Base-by-base conservation (phyloP, 306 rosid species). In the Prunus kanzakura region DNA sequence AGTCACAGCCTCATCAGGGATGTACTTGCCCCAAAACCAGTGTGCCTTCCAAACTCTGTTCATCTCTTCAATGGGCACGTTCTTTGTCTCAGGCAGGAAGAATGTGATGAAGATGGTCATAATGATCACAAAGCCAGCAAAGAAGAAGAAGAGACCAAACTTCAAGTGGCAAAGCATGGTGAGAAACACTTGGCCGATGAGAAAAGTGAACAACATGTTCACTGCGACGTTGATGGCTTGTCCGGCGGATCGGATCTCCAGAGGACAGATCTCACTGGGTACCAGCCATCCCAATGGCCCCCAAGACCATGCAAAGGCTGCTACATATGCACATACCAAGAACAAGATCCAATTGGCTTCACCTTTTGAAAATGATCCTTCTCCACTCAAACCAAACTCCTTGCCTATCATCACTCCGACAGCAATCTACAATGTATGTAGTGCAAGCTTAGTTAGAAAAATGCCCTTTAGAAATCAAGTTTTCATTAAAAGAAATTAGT, bases 291-390 rank as follows among this genome's bases (percentile, higher is more conserved):
- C 96, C 1, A 92, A 81, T 46, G 96, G 93, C 10, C 92, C 97
- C 97, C 96, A 92, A 2, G 96, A 90, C 93, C 92, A 90, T 1
- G 91, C 97, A 19, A 38, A 92, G 19, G 89, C 93, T 0, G 92
- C 73, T 16, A 88, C 91, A 18, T 86, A 88, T 1, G 78, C 27
- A 22, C 93, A 90, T 4, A 90, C 90, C 11, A 89, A 68, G 30
- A 75, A 57, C 27, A 90, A 63, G 12, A 63, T 63, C 45, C 23
- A 63, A 16, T 63, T 29, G 45, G 45, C 67, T 30, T 63, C 45
- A 30, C 3, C 15, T 63, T 63, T 63, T 30, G 67, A 6, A 30
- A 63, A 14, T 18, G 45, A 27, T 14, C 22, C 67, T 18, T 29
- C 45, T 30, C 67, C 45, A 16, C 67, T 29, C 11, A 63, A 12